A percentile compares a stretch with the other conserved stretches of the same genome.
phyloP scores from a whole-genome alignment of 164 flowering plant genomes.

The Vitis riparia region DNA sequence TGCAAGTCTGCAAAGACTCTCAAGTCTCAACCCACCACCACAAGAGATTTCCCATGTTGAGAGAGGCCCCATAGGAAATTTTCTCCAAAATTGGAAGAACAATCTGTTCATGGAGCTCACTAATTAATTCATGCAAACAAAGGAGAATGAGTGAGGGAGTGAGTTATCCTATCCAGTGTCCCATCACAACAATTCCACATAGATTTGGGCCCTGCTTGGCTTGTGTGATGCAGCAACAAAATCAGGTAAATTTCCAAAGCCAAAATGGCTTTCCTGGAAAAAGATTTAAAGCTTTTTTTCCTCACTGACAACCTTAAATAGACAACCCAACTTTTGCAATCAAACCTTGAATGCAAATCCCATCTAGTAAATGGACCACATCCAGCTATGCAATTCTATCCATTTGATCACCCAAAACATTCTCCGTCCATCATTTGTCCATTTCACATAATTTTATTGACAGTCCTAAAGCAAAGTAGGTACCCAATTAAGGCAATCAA shows the following conservation, averaged over 20 bases:
- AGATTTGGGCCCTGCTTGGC: constrained; percentile 14
- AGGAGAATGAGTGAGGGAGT: background rate
- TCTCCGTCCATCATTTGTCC: background rate
- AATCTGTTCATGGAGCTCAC: background rate
- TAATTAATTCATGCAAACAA: background rate
- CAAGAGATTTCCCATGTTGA: no score
- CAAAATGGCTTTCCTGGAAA: background rate
- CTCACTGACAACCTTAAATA: constrained; percentile 1
- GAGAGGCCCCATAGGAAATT: no score
- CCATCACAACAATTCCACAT: constrained; percentile 3
- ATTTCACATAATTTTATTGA: background rate
- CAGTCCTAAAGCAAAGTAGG: constrained; percentile 1
- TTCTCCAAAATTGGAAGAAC: background rate
- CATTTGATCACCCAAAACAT: background rate
- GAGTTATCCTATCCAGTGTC: constrained; percentile 18
- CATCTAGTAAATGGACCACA: constrained; percentile 8
- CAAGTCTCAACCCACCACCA: no score
- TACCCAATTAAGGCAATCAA: constrained; percentile 6
- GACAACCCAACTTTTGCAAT: background rate
- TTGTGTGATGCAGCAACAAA: background rate
- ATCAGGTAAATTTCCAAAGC: constrained; percentile 1
- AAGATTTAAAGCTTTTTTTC: background rate
- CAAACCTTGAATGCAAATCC: background rate
- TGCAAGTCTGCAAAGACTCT: no score
- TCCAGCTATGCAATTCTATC: background rate